Evolutionary conservation across 2,329 filamentous ascomycete species (phyloP).

Genomic region (Ceratocystis albifundus): DNA sequence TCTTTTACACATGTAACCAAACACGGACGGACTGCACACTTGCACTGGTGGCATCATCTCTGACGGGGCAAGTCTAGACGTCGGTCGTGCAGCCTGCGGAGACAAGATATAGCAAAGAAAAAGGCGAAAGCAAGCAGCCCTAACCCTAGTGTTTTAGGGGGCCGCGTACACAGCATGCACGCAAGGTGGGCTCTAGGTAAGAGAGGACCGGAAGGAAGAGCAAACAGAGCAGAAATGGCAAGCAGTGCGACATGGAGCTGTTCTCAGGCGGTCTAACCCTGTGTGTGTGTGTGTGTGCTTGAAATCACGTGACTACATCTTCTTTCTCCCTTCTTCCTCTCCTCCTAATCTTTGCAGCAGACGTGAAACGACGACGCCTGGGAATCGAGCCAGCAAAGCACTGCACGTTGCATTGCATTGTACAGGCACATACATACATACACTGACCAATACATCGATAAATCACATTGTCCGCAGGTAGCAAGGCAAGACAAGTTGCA

Average conservation of each 20-base stretch:
- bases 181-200: not conserved
- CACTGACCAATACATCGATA: not conserved
- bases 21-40: not conserved
- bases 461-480: not conserved
- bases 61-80: not conserved
- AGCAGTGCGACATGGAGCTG: too few relatives aligned
- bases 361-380: not conserved
- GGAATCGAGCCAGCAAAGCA: not conserved
- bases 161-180: not conserved
- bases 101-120: not conserved
- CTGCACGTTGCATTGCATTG: not conserved
- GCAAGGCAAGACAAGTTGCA: not conserved
- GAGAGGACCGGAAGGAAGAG: not conserved
- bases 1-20: not conserved
- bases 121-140: not conserved
- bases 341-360: conserved; percentile 1
- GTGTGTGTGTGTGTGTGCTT: too few relatives aligned
- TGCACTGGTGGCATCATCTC: not conserved
- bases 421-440: not conserved
- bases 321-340: not conserved
- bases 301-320: not conserved
- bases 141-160: not conserved
- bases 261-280: too few relatives aligned
- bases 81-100: not conserved
- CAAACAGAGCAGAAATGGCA: too few relatives aligned